phyloP scores from a whole-genome alignment of 139 green algal species.

The Tetraselmis striata region DNA sequence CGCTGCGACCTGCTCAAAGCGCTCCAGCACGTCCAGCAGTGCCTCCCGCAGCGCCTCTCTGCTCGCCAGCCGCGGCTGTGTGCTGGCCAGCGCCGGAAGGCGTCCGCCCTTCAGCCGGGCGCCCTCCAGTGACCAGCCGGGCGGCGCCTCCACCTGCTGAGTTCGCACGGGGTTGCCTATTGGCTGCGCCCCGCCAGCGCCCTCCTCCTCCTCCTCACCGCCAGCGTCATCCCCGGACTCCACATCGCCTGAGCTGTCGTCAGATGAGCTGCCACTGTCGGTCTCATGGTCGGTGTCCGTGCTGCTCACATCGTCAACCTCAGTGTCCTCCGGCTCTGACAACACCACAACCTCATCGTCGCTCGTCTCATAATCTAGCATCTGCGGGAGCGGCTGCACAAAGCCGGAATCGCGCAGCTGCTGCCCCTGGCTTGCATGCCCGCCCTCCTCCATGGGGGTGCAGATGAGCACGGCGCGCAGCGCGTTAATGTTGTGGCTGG shows the following conservation, averaged over 20 bases:
- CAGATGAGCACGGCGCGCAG: background rate
- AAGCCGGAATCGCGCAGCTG: no score
- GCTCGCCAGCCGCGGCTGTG: no score
- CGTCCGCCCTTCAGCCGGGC: background rate
- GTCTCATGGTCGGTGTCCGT: background rate
- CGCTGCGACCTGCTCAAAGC: background rate
- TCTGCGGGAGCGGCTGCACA: background rate
- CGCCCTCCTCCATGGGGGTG: background rate
- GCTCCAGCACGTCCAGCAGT: background rate
- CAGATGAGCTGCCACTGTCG: no score
- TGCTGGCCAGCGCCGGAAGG: background rate
- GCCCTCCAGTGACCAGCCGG: background rate
- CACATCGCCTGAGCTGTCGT: no score
- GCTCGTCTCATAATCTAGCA: background rate
- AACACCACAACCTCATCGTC: background rate
- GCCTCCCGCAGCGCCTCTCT: background rate
- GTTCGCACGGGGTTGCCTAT: no score
- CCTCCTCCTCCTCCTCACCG: no score
- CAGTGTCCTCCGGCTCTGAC: background rate
- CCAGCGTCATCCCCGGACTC: no score
- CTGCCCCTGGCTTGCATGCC: no score
- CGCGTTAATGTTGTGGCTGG: background rate
- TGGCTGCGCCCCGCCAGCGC: no score
- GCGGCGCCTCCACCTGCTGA: background rate
- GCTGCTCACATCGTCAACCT: background rate